Conservation (phyloP, 1,139 yeast genomes). For the Yamadazyma siamensis region DNA sequence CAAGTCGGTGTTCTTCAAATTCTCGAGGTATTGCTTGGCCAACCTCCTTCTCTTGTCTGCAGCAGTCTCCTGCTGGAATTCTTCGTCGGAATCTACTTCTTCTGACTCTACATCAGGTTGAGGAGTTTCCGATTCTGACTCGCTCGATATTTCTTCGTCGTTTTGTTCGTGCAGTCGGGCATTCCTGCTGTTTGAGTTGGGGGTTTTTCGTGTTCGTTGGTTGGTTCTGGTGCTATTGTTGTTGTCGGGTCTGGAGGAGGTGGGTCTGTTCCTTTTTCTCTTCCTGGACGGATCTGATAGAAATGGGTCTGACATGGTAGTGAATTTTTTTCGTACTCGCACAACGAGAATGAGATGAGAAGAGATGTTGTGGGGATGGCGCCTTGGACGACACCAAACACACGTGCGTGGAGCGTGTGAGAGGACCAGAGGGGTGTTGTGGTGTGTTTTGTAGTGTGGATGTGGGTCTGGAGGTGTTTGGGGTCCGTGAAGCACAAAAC, state of each 20-base stretch:
- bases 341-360: no score
- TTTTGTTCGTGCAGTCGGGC: neutral
- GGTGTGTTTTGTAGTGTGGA: no score
- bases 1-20: slow-evolving; percentile 49
- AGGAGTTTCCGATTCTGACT: neutral
- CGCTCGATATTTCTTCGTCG: neutral
- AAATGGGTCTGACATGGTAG: slow-evolving; percentile 47
- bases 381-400: no score
- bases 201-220: slow-evolving; percentile 2
- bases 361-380: no score
- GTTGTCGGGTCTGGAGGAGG: slow-evolving; percentile 5
- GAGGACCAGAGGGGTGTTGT: no score
- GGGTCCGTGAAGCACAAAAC: no score
- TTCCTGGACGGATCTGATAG: slow-evolving; percentile 58
- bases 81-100: slow-evolving; percentile 61
- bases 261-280: slow-evolving; percentile 37
- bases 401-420: no score
- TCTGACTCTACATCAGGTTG: slow-evolving; percentile 23
- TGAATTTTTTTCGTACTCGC: no score
- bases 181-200: no score
- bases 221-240: slow-evolving; percentile 7
- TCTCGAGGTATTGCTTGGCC: slow-evolving; percentile 89
- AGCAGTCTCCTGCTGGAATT: slow-evolving; percentile 70
- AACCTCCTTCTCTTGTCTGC: slow-evolving; percentile 92
- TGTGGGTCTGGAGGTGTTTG: no score